Evolutionary conservation across 1,139 yeast species (phyloP).

Genomic region (Yamadazyma buinensis): DNA sequence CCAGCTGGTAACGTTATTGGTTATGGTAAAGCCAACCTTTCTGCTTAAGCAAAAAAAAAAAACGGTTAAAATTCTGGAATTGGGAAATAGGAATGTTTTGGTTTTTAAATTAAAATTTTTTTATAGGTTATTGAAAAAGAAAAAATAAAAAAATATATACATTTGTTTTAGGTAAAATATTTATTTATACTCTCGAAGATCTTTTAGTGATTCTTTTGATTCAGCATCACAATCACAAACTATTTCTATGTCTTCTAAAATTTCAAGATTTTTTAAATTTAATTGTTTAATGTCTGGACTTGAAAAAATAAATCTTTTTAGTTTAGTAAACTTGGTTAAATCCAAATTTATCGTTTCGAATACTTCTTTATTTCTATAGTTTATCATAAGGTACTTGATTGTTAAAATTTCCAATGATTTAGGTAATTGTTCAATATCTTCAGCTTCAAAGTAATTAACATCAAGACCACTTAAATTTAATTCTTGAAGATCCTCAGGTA

Average conservation of each 20-base stretch:
- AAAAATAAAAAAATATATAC: too few relatives aligned
- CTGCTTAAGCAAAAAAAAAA: background rate
- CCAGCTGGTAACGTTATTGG: conserved; percentile 53
- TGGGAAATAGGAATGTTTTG: too few relatives aligned
- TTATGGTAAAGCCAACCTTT: conserved; percentile 26
- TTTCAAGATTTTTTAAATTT: background rate
- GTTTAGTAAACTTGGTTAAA: conserved; percentile 1
- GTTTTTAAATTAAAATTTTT: too few relatives aligned
- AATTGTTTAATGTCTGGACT: conserved; percentile 3
- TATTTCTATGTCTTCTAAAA: background rate
- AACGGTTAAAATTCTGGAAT: conserved; percentile 1
- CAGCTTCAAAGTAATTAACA: conserved; percentile 2
- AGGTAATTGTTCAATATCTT: conserved; percentile 5
- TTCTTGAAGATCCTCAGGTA: conserved; percentile 2
- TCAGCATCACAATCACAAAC: conserved; percentile 6
- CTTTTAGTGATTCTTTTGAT: background rate
- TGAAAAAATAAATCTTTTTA: conserved; percentile 1
- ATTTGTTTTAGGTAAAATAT: too few relatives aligned
- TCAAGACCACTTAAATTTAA: conserved; percentile 2
- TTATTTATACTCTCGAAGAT: too few relatives aligned
- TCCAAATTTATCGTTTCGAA: background rate
- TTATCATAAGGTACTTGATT: conserved; percentile 1
- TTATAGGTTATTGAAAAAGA: background rate
- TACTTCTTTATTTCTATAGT: background rate
- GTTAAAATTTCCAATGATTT: conserved; percentile 2